Percentiles rank a stretch among this genome's conserved stretches.
phyloP scores from a whole-genome alignment of 2,329 filamentous ascomycete genomes.

The Penicillium sp. region DNA sequence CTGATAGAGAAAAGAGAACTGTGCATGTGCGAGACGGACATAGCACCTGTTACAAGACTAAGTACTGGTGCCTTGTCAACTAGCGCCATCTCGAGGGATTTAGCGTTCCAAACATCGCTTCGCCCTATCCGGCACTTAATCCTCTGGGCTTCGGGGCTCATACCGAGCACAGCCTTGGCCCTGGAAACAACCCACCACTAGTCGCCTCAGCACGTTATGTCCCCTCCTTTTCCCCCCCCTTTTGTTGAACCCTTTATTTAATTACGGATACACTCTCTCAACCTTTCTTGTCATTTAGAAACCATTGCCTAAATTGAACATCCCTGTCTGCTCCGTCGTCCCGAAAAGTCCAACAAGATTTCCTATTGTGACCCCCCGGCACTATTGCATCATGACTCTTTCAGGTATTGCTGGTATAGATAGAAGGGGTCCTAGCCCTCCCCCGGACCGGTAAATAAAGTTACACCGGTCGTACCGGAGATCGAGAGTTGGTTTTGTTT shows the following conservation, averaged over 20 bases:
- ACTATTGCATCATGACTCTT: slow-evolving; percentile 14
- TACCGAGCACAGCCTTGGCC: slow-evolving; percentile 16
- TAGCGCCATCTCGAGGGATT: slow-evolving; percentile 25
- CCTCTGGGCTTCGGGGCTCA: slow-evolving; percentile 12
- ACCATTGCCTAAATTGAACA: slow-evolving; percentile 9
- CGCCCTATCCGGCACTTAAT: slow-evolving; percentile 15
- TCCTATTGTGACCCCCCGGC: background rate
- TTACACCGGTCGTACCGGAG: slow-evolving; percentile 7
- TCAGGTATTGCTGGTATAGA: slow-evolving; percentile 1
- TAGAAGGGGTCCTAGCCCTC: background rate
- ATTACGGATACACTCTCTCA: background rate
- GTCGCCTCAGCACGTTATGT: background rate
- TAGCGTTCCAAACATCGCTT: slow-evolving; percentile 26
- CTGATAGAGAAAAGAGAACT: background rate
- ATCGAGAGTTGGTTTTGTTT: background rate
- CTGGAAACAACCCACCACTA: background rate
- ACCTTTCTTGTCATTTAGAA: background rate
- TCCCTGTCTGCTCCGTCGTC: background rate
- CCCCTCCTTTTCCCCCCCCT: background rate
- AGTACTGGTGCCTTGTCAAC: background rate
- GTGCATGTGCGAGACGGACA: slow-evolving; percentile 17
- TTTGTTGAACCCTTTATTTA: slow-evolving; percentile 3
- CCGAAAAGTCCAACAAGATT: background rate
- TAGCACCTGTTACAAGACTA: slow-evolving; percentile 5
- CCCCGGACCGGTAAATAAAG: slow-evolving; percentile 11